Base-by-base conservation (phyloP, 805 yeast genomes). In the Millerozyma acaciae region DNA sequence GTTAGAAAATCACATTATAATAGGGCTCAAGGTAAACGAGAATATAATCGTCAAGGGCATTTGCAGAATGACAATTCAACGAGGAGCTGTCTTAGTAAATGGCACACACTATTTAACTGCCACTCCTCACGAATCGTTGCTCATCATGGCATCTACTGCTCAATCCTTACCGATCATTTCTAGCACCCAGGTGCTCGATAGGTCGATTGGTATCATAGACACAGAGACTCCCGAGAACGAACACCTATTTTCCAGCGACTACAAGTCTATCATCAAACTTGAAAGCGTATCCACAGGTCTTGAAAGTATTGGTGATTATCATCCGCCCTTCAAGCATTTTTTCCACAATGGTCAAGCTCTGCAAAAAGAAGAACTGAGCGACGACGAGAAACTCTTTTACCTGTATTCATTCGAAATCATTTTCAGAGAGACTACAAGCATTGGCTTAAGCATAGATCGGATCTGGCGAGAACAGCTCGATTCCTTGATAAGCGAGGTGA, bases 51-150 rank as follows among this genome's bases (percentile, higher is more conserved):
- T 77, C 1, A 55, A 60, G 34, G 83, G 84, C 1, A 76, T 68
- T 38, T 75, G 62, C 41, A 44, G 28, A 4, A 31, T 77, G 16
- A 47, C 48, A 3, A 54, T 77, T 0, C 68, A 65, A 38, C 49
- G 70, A 32, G 84, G 84, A 12, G 68, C 72, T 0, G 47, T 73
- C 1, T 40, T 53, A 3, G 38, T 76, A 1, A 76, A 78, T 40
- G 61, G 68, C 9, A 34, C 42, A 3, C 62, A 60, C 42, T 43
- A 44, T 19, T 21, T 48, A 4, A 40, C 36, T 29, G 47, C 43
- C 34, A 55, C 13, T 26, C 44, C 68, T 46, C 45, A 62, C 55
- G 13, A 40, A 40, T 19, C 40, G 38, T 5, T 43, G 35, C 13
- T 45, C 34, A 24, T 62, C 7, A 37, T 57, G 52, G 48, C 63